Evolutionary conservation across 805 yeast species (phyloP).

Genomic region (Cyberlindnera misumaiensis): DNA sequence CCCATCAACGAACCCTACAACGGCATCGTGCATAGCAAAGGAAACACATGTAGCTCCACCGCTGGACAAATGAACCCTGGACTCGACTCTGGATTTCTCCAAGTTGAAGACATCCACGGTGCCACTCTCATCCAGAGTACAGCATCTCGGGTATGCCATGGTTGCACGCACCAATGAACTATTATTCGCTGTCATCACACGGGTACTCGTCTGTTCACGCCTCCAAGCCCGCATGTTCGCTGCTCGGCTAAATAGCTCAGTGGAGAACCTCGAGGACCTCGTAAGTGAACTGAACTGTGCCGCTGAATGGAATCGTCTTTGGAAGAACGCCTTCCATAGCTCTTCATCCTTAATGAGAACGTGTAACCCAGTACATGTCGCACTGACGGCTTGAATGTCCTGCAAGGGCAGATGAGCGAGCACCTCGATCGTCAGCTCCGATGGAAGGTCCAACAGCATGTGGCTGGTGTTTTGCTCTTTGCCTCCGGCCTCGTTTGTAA

Average conservation of each 20-base stretch:
- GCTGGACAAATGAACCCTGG: conserved; percentile 4
- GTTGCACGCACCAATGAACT: conserved; percentile 2
- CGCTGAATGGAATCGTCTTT: conserved; percentile 21
- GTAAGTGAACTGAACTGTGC: conserved; percentile 31
- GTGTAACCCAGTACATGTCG: conserved; percentile 24
- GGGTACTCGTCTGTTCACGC: conserved; percentile 5
- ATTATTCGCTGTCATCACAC: conserved; percentile 4
- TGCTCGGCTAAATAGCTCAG: conserved; percentile 27
- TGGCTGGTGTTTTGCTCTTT: too few relatives aligned
- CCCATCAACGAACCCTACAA: conserved; percentile 19
- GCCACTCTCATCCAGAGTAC: conserved; percentile 15
- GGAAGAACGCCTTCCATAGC: conserved; percentile 34
- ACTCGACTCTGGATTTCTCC: conserved; percentile 9
- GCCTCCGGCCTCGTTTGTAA: neutral
- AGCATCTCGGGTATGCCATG: conserved; percentile 14
- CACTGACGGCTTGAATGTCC: conserved; percentile 28
- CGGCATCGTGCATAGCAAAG: conserved; percentile 10
- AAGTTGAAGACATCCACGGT: conserved; percentile 9
- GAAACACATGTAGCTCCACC: conserved; percentile 12
- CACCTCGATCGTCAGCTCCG: conserved; percentile 30
- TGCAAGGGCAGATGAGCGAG: conserved; percentile 30
- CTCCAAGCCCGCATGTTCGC: conserved; percentile 18
- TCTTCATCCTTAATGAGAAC: conserved; percentile 32
- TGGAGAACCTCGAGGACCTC: conserved; percentile 27
- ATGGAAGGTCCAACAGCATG: conserved; percentile 23